These are phyloP conservation scores for Apiotrichum domesticum DNA, from an alignment of 1,284 basidiomycete species.

Conservation along the genomic window DNA sequence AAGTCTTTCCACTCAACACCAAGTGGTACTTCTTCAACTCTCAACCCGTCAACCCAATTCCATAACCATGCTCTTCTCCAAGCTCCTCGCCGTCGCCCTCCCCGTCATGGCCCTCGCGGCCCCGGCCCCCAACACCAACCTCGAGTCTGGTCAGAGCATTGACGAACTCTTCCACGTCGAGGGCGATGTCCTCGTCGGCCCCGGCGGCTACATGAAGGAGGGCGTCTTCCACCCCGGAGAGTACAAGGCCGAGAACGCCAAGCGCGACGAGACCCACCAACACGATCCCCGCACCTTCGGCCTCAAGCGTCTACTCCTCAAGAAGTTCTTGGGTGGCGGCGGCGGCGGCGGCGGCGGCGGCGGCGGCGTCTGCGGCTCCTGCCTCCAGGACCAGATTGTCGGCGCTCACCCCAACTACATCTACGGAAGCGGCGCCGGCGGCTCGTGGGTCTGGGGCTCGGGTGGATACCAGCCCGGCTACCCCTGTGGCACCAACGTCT, in stretches of 20 bases:
- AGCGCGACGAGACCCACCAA: neutral
- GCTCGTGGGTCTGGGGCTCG: too few relatives aligned
- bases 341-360: neutral
- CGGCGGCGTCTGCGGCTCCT: neutral
- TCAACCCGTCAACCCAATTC: neutral
- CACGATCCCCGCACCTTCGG: neutral
- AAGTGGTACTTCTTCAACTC: neutral
- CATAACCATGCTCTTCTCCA: conserved; percentile 1
- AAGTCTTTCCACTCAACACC: neutral
- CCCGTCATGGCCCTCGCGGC: neutral
- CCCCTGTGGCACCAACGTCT: too few relatives aligned
- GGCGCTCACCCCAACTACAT: too few relatives aligned
- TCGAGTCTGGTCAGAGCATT: too few relatives aligned
- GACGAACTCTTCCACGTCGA: neutral
- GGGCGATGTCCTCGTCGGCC: neutral
- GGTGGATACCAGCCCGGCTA: too few relatives aligned
- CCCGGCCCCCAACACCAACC: neutral
- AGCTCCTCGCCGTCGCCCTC: neutral
- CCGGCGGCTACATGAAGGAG: neutral
- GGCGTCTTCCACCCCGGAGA: neutral
- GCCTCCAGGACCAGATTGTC: too few relatives aligned
- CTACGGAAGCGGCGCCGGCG: too few relatives aligned
- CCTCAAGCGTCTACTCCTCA: neutral
- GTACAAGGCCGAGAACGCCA: neutral
- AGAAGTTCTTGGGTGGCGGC: neutral